phyloP scores from a whole-genome alignment of 805 yeast species.

The Wickerhamiella kurtzmanii region DNA sequence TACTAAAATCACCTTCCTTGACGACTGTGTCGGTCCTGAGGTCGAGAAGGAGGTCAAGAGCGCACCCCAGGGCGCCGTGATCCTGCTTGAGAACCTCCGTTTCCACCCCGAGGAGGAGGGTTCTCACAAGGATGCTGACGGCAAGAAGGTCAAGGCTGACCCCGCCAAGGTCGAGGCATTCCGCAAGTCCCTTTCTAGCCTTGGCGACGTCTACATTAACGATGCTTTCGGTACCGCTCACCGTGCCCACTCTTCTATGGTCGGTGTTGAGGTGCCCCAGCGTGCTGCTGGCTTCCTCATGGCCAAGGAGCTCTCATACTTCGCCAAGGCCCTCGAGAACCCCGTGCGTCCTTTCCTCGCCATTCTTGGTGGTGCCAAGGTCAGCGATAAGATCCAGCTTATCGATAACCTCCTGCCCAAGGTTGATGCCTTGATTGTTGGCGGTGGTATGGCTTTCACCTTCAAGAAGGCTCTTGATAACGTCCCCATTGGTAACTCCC shows the following conservation, averaged over 20 bases:
- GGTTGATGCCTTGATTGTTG: conserved; percentile 86
- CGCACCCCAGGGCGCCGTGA: conserved; percentile 66
- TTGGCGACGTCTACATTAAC: conserved; percentile 93
- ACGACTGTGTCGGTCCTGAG: conserved; percentile 86
- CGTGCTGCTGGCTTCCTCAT: conserved; percentile 98
- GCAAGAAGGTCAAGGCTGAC: conserved; percentile 81
- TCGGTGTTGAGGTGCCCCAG: conserved; percentile 88
- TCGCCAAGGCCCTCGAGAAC: conserved; percentile 96
- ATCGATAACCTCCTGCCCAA: conserved; percentile 88
- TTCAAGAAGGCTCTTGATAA: conserved; percentile 85
- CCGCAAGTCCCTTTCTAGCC: conserved; percentile 77
- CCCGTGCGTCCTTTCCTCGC: conserved; percentile 98
- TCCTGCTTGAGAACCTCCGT: conserved; percentile 92
- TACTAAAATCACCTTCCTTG: conserved; percentile 63
- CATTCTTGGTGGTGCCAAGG: conserved; percentile 98
- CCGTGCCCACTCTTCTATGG: conserved; percentile 99
- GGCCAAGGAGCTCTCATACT: conserved; percentile 93
- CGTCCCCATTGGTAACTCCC: conserved; percentile 81
- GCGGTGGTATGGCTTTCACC: conserved; percentile 99
- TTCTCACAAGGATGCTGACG: conserved; percentile 83
- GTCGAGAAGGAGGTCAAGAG: conserved; percentile 67
- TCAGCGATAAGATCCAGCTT: conserved; percentile 95
- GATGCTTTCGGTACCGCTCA: conserved; percentile 99
- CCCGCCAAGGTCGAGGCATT: conserved; percentile 70
- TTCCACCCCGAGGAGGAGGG: conserved; percentile 89